Conservation (phyloP, 495 filamentous ascomycete genomes). For the Hypoxylon crocopeplum region DNA sequence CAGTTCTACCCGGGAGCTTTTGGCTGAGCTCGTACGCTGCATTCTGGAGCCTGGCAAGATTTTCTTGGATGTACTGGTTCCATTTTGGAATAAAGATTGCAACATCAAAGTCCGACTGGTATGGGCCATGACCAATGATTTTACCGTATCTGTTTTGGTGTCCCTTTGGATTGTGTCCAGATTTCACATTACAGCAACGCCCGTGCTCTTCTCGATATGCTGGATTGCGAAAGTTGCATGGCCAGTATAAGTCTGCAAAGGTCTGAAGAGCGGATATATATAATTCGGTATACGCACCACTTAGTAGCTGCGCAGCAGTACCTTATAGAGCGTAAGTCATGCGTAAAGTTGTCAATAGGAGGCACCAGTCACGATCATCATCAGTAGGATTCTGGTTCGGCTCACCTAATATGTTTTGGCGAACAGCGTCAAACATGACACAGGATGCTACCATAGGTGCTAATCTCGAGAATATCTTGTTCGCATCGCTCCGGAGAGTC, state of each 20-base stretch:
- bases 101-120: slow-evolving; percentile 48
- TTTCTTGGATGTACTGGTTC: slow-evolving; percentile 29
- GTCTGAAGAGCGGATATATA: slow-evolving; percentile 52
- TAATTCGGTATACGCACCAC: slow-evolving; percentile 27
- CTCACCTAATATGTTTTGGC: slow-evolving; percentile 45
- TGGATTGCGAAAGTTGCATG: slow-evolving; percentile 47
- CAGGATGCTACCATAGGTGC: slow-evolving; percentile 57
- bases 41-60: slow-evolving; percentile 24
- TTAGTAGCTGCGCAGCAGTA: slow-evolving; percentile 25
- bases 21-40: slow-evolving; percentile 11
- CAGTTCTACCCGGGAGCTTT: slow-evolving; percentile 18
- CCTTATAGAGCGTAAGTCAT: slow-evolving; percentile 40
- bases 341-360: no score
- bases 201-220: slow-evolving; percentile 21
- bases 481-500: slow-evolving; percentile 30
- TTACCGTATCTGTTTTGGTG: slow-evolving; percentile 54
- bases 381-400: no score
- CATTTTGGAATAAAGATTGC: slow-evolving; percentile 40
- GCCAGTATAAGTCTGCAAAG: slow-evolving; percentile 54
- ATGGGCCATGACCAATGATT: slow-evolving; percentile 50
- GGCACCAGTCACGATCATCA: no score
- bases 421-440: slow-evolving; percentile 55
- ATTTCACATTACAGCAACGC: slow-evolving; percentile 49
- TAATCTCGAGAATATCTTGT: slow-evolving; percentile 49
- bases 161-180: slow-evolving; percentile 51